Evolutionary conservation across 306 rosid species (phyloP).

Genomic region (Senna siamea): DNA sequence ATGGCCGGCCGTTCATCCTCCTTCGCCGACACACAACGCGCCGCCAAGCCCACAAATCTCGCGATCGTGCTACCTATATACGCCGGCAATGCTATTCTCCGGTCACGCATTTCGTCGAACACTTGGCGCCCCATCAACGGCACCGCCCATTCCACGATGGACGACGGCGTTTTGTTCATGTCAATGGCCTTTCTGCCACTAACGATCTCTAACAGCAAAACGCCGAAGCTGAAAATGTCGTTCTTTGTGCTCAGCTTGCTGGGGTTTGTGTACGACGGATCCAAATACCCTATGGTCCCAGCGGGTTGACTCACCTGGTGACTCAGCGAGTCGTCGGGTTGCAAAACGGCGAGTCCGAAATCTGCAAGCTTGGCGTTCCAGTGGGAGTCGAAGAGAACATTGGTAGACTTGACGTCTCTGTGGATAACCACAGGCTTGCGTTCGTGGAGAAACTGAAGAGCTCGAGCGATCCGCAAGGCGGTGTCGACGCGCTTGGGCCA

Average conservation of each 20-base stretch:
- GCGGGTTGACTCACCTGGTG: constrained; percentile 49
- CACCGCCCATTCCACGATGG: constrained; percentile 56
- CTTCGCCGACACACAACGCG: constrained; percentile 48
- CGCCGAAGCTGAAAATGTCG: constrained; percentile 68
- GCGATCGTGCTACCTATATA: constrained; percentile 33
- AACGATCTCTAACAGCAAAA: constrained; percentile 56
- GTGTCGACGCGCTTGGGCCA: constrained; percentile 56
- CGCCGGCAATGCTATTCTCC: constrained; percentile 17
- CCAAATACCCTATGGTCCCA: constrained; percentile 67
- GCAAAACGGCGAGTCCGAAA: constrained; percentile 60
- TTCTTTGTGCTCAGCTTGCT: constrained; percentile 53
- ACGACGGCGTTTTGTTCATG: constrained; percentile 37
- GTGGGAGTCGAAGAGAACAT: constrained; percentile 56
- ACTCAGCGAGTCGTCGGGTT: too few relatives aligned
- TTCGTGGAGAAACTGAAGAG: constrained; percentile 54
- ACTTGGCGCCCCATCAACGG: constrained; percentile 36
- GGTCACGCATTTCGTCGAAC: constrained; percentile 32
- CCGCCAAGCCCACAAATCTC: constrained; percentile 35
- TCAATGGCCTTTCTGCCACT: constrained; percentile 60
- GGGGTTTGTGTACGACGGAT: constrained; percentile 56
- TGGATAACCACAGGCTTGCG: constrained; percentile 53
- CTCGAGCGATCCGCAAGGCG: constrained; percentile 51
- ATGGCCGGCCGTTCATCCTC: constrained; percentile 52
- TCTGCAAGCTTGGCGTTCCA: constrained; percentile 62
- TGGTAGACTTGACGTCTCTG: constrained; percentile 61